phyloP scores from a whole-genome alignment of 345 rosid genomes.

The Acer saccharum region DNA sequence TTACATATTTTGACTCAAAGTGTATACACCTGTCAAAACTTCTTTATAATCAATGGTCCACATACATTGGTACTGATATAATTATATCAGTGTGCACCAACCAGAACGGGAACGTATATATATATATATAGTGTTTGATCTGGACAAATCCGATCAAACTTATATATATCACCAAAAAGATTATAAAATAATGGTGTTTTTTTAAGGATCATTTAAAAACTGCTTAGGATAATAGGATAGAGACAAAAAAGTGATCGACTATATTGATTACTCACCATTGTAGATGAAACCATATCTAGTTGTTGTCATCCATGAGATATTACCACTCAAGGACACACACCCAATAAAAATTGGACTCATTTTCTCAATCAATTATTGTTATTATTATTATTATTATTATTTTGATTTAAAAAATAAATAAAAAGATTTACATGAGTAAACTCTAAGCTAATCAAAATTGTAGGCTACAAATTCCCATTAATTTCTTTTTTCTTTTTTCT shows the following conservation, averaged over 20 bases:
- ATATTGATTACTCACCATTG: conserved; percentile 1
- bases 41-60: no score
- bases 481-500: background rate
- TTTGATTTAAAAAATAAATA: background rate
- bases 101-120: background rate
- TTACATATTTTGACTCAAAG: no score
- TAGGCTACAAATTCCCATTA: conserved; percentile 7
- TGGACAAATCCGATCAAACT: no score
- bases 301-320: conserved; percentile 2
- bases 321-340: background rate
- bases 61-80: no score
- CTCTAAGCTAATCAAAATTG: conserved; percentile 6
- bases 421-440: conserved; percentile 10
- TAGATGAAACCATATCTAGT: background rate
- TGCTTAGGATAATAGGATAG: background rate
- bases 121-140: no score
- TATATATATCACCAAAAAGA: no score
- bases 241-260: background rate
- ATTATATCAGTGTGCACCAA: no score
- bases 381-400: no score
- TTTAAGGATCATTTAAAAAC: background rate
- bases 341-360: background rate
- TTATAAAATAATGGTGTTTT: background rate
- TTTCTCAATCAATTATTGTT: background rate
- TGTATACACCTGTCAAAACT: no score